Evolutionary conservation across 2,329 filamentous ascomycete species (phyloP).

Genomic region (Aspergillus tamarii): DNA sequence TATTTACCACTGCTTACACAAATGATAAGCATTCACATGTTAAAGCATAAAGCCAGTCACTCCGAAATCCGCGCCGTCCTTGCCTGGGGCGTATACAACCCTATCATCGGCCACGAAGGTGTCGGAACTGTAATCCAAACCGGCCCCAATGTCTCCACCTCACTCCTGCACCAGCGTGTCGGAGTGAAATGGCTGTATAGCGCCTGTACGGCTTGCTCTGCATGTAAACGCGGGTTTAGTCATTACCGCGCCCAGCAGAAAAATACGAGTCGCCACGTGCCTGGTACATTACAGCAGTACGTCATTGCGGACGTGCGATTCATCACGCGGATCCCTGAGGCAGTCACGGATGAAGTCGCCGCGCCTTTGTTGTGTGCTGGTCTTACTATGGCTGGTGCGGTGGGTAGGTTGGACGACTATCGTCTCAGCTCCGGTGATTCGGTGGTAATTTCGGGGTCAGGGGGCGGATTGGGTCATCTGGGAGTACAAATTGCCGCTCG

Average conservation of each 20-base stretch:
- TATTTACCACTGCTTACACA: rapidly evolving
- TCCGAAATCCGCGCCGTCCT: not conserved
- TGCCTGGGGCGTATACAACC: not conserved
- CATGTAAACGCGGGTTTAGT: not conserved
- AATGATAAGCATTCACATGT: rapidly evolving
- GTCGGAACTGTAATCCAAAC: not conserved
- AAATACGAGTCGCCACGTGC: not conserved
- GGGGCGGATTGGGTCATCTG: not conserved
- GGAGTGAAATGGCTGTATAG: not conserved
- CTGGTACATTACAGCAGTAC: not conserved
- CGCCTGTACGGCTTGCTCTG: not conserved
- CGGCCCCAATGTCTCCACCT: not conserved
- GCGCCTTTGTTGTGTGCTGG: not conserved
- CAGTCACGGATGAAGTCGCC: not conserved
- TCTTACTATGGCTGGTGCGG: not conserved
- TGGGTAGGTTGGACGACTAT: not conserved
- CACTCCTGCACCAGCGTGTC: not conserved
- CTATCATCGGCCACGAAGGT: not conserved
- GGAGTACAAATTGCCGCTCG: not conserved
- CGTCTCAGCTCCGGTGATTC: not conserved
- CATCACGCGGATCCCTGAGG: not conserved
- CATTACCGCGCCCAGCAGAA: not conserved
- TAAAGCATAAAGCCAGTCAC: not conserved
- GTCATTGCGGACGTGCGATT: not conserved
- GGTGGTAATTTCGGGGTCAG: not conserved